Conservation (phyloP, 2,329 filamentous ascomycete species). For the Salinomyces thailandicus region DNA sequence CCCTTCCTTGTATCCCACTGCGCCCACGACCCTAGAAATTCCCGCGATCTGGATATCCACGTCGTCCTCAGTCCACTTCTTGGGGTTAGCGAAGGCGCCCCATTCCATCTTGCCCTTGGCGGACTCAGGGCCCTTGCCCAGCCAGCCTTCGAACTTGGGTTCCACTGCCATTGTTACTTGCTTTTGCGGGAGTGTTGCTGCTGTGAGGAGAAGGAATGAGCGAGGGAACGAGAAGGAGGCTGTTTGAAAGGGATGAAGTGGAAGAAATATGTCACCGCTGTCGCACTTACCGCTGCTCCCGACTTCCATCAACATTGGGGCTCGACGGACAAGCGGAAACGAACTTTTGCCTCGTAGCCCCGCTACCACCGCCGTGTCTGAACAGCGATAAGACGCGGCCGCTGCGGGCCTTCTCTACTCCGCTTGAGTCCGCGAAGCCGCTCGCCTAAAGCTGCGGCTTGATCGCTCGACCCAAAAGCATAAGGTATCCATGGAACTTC, state of each 20-base stretch:
- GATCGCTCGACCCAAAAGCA: not conserved
- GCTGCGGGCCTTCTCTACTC: not conserved
- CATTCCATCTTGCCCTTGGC: constrained; percentile 46
- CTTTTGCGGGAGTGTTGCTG: constrained; percentile 17
- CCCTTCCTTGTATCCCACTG: not conserved
- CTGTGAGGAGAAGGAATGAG: not conserved
- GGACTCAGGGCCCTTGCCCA: constrained; percentile 40
- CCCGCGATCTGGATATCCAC: constrained; percentile 33
- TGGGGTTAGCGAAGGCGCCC: constrained; percentile 21
- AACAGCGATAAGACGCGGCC: not conserved
- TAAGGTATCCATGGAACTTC: not conserved
- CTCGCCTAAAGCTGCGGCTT: not conserved
- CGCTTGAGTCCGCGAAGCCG: not conserved
- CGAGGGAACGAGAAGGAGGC: not conserved
- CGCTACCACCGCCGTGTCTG: not conserved
- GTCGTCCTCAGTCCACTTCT: constrained; percentile 31
- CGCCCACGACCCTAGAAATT: no score
- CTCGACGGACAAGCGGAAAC: not conserved
- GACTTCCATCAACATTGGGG: not conserved
- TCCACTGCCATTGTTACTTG: constrained; percentile 19
- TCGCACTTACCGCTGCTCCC: not conserved
- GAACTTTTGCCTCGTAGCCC: not conserved
- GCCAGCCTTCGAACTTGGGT: constrained; percentile 46
- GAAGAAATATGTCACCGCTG: not conserved
- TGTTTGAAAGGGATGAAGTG: not conserved